Percentiles rank a stretch among this genome's conserved stretches.
Conservation (phyloP, 371 early-diverging fungal species). For the Haplosporangium sp. region DNA sequence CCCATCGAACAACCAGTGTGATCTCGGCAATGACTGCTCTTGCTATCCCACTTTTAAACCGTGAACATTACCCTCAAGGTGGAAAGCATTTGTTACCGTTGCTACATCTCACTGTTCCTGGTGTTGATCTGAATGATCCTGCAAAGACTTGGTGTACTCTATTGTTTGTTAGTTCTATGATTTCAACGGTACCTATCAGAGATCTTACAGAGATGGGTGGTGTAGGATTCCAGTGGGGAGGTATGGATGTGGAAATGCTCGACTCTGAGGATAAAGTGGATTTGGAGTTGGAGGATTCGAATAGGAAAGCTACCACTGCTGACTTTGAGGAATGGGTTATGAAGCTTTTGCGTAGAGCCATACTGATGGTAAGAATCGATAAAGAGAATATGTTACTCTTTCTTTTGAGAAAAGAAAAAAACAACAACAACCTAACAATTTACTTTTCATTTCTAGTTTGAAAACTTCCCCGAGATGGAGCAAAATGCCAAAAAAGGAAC, state of each 20-base stretch:
- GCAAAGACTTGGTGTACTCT: slow-evolving; percentile 80
- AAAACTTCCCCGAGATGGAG: slow-evolving; percentile 80
- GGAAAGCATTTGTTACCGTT: slow-evolving; percentile 83
- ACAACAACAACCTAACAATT: too few species aligned
- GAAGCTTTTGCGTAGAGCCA: slow-evolving; percentile 82
- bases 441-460: slow-evolving; percentile 61
- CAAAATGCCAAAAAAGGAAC: slow-evolving; percentile 42
- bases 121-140: slow-evolving; percentile 93
- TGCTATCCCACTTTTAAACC: slow-evolving; percentile 76
- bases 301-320: slow-evolving; percentile 73
- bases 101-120: slow-evolving; percentile 83
- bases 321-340: slow-evolving; percentile 91
- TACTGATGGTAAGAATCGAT: slow-evolving; percentile 68
- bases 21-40: slow-evolving; percentile 76
- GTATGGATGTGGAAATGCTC: slow-evolving; percentile 62
- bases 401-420: too few species aligned
- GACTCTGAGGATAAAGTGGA: slow-evolving; percentile 61
- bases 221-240: slow-evolving; percentile 58
- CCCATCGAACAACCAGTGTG: slow-evolving; percentile 88
- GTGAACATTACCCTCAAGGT: slow-evolving; percentile 85
- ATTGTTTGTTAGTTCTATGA: slow-evolving; percentile 78
- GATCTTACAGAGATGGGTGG: slow-evolving; percentile 63
- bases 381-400: too few species aligned
- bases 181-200: slow-evolving; percentile 73
- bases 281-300: slow-evolving; percentile 70